phyloP scores from a whole-genome alignment of 164 flowering plant species.

The Amborella trichopoda region DNA sequence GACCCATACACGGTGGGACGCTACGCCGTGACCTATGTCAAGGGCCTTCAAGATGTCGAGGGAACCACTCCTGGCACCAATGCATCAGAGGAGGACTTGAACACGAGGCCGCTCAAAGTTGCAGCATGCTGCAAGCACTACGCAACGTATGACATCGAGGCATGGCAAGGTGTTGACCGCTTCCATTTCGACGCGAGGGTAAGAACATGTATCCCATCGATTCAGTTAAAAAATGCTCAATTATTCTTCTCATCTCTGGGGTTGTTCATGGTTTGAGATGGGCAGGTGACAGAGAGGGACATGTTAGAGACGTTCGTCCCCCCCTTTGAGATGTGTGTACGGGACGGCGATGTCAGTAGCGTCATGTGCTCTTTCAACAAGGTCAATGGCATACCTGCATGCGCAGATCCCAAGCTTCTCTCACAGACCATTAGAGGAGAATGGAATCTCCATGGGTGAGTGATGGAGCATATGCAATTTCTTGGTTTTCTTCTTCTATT shows the following conservation, averaged over 20 bases:
- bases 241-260: no score
- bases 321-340: constrained; percentile 54
- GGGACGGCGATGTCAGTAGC: constrained; percentile 51
- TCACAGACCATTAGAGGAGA: constrained; percentile 32
- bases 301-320: constrained; percentile 7
- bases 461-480: neutral
- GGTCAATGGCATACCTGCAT: constrained; percentile 60
- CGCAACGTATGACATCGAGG: constrained; percentile 17
- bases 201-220: no score
- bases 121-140: constrained; percentile 19
- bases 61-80: no score
- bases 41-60: constrained; percentile 15
- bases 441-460: constrained; percentile 61
- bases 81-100: constrained; percentile 1
- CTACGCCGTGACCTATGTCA: constrained; percentile 12
- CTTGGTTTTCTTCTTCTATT: neutral
- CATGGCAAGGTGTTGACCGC: constrained; percentile 10
- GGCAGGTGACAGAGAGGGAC: constrained; percentile 1
- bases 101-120: constrained; percentile 14
- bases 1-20: constrained; percentile 10
- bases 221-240: no score
- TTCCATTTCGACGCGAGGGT: constrained; percentile 10
- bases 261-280: no score
- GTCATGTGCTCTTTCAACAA: constrained; percentile 73
- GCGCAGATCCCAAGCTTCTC: constrained; percentile 50